Conservation (phyloP, 169 alveolate genomes). For the Eimeria maxima region DNA sequence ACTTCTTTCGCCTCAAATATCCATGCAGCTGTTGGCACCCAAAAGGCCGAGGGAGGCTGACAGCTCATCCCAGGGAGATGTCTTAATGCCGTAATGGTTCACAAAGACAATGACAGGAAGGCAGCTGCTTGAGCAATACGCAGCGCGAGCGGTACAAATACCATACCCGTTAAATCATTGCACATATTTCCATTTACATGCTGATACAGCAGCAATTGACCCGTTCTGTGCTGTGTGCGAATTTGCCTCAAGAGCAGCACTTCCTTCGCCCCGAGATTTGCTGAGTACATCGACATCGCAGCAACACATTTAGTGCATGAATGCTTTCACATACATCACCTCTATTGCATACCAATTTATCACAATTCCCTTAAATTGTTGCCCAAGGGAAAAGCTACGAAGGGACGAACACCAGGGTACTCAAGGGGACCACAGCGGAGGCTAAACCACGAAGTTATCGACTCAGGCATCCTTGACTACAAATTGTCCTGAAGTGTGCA, state of each 20-base stretch:
- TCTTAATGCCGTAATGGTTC: not conserved
- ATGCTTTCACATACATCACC: not conserved
- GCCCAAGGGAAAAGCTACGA: not conserved
- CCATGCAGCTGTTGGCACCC: conserved; percentile 18
- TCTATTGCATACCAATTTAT: not conserved
- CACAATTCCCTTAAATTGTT: not conserved
- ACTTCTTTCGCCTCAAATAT: not conserved
- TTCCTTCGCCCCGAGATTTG: conserved; percentile 67
- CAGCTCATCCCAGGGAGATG: not conserved
- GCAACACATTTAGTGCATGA: not conserved
- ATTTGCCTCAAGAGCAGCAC: conserved; percentile 55
- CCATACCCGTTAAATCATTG: not conserved
- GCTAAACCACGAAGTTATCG: not conserved
- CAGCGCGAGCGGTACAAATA: not conserved
- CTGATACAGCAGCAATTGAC: not conserved
- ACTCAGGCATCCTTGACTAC: not conserved
- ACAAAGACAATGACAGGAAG: not conserved
- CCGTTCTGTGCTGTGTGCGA: not conserved
- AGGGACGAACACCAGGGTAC: not conserved
- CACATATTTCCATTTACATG: not conserved
- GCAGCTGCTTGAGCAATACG: not conserved
- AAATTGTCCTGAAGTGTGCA: not conserved
- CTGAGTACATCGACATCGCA: conserved; percentile 51
- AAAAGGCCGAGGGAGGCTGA: not conserved
- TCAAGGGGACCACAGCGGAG: not conserved